These are phyloP conservation scores for Globisporangium echinulatum DNA, from an alignment of 352 stramenopile genomes.

Conservation along the genomic window DNA sequence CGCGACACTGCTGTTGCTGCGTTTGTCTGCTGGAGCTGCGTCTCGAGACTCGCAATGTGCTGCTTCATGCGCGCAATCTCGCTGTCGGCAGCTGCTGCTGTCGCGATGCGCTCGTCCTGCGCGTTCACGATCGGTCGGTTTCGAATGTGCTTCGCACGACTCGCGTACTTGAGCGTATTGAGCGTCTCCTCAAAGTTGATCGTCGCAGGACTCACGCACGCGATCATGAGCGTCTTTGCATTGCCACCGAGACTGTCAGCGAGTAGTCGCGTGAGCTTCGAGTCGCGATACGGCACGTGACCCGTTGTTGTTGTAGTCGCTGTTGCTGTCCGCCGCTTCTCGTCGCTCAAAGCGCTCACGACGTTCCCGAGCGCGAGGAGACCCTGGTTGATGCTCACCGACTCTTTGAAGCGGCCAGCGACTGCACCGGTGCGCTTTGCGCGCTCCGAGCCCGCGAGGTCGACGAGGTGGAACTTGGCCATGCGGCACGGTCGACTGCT, in stretches of 20 bases:
- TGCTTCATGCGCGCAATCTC: slow-evolving; percentile 70
- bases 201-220: slow-evolving; percentile 68
- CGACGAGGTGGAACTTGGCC: slow-evolving; percentile 93
- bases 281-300: slow-evolving; percentile 89
- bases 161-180: slow-evolving; percentile 97
- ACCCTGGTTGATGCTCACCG: slow-evolving; percentile 94
- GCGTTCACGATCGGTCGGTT: slow-evolving; percentile 98
- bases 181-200: slow-evolving; percentile 94
- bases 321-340: slow-evolving; percentile 55
- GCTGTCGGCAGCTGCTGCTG: slow-evolving; percentile 19
- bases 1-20: slow-evolving; percentile 3
- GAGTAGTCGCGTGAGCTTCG: slow-evolving; percentile 86
- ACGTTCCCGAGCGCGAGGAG: slow-evolving; percentile 95
- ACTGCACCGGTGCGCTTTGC: slow-evolving; percentile 89
- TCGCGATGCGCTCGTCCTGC: slow-evolving; percentile 39
- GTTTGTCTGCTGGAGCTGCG: slow-evolving; percentile 39
- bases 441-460: slow-evolving; percentile 93
- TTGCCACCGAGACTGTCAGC: slow-evolving; percentile 87
- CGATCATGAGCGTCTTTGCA: slow-evolving; percentile 89
- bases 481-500: slow-evolving; percentile 37
- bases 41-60: slow-evolving; percentile 70
- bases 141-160: slow-evolving; percentile 99
- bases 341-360: slow-evolving; percentile 90
- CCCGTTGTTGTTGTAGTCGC: slow-evolving; percentile 10
- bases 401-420: slow-evolving; percentile 89